Conservation (phyloP, 768 basidiomycete species). For the Suillus americanus region DNA sequence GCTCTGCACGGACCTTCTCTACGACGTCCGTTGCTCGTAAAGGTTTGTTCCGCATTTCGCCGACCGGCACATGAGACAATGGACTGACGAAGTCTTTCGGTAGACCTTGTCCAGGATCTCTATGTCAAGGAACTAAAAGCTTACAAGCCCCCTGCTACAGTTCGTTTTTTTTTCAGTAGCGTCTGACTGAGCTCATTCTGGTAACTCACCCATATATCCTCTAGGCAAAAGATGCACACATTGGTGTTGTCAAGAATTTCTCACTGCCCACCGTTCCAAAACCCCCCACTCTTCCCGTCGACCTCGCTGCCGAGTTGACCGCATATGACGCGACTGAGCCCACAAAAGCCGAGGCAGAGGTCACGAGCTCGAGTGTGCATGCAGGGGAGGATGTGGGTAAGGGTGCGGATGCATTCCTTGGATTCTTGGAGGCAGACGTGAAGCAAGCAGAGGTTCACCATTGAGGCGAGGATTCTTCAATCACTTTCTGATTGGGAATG, state of each 20-base stretch:
- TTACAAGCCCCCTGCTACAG: conserved; percentile 77
- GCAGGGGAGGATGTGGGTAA: conserved; percentile 23
- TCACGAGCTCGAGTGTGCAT: conserved; percentile 26
- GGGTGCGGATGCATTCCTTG: conserved; percentile 76
- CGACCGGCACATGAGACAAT: conserved; percentile 11
- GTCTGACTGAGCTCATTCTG: neutral
- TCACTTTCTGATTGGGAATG: neutral
- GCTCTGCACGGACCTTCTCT: conserved; percentile 57
- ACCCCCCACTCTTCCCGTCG: conserved; percentile 71
- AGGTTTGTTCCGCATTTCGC: conserved; percentile 45
- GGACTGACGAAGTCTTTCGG: conserved; percentile 7
- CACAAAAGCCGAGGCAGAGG: conserved; percentile 43
- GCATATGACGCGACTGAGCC: conserved; percentile 87
- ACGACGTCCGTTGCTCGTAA: conserved; percentile 60
- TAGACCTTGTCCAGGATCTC: conserved; percentile 91
- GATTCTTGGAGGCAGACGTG: conserved; percentile 79
- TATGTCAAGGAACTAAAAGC: conserved; percentile 88
- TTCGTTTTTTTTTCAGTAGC: conserved; percentile 39
- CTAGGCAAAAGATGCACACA: conserved; percentile 88
- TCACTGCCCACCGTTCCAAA: conserved; percentile 71
- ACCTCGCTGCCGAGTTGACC: conserved; percentile 85
- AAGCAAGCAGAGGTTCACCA: conserved; percentile 65
- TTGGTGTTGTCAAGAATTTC: conserved; percentile 84
- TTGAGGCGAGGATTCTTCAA: conserved; percentile 19
- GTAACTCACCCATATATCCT: neutral